Evolutionary conservation across 257 asterid species (phyloP).

Genomic region (Primulina huaijiensis): DNA sequence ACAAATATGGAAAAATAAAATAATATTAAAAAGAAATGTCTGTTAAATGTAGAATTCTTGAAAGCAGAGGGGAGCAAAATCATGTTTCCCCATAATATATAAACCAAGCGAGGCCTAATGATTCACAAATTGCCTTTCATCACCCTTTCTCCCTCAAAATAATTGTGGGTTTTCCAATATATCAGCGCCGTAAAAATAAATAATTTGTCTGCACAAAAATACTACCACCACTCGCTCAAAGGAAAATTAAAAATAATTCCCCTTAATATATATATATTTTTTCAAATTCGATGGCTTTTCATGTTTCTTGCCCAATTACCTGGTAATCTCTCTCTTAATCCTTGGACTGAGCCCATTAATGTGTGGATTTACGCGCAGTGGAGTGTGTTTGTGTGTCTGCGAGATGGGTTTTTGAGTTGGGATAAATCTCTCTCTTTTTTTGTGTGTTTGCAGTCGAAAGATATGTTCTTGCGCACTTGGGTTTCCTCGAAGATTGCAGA

Average conservation of each 20-base stretch:
- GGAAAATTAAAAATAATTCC: not conserved
- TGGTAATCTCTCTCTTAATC: constrained; percentile 55
- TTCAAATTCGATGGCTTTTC: constrained; percentile 75
- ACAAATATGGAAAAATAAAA: too few species aligned
- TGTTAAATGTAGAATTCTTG: not conserved
- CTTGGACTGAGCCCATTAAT: constrained; percentile 20
- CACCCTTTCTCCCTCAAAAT: not conserved
- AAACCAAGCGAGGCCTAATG: not conserved
- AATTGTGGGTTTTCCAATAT: not conserved
- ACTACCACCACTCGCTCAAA: not conserved
- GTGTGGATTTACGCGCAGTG: constrained; percentile 20
- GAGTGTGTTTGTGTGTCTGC: constrained; percentile 33
- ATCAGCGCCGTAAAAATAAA: not conserved
- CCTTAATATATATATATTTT: not conserved
- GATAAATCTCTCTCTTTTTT: constrained; percentile 29
- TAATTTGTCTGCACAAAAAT: not conserved
- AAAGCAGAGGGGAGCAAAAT: not conserved
- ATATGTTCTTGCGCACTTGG: constrained; percentile 84
- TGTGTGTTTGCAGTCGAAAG: constrained; percentile 66
- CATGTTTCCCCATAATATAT: not conserved
- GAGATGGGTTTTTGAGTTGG: constrained; percentile 27
- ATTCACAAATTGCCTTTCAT: not conserved
- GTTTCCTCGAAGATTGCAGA: constrained; percentile 59
- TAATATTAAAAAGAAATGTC: too few species aligned
- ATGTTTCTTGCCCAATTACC: constrained; percentile 99